A percentile compares a stretch with the other conserved stretches of the same genome.
Conservation (phyloP, 768 basidiomycete genomes). For the Tricholoma matsutake region DNA sequence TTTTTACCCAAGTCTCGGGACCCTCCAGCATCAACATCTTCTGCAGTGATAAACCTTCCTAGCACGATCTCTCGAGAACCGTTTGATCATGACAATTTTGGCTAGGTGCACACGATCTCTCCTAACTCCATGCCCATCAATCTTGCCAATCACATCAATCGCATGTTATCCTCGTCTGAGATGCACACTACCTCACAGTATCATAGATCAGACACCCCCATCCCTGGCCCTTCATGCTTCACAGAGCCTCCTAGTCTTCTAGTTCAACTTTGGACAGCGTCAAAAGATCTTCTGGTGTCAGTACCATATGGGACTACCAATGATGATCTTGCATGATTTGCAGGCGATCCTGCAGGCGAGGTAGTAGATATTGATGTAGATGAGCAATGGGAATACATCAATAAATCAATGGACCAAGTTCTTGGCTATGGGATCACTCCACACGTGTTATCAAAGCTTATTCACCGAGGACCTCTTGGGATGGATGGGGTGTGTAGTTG, state of each 20-base stretch:
- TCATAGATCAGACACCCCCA: neutral
- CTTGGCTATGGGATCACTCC: neutral
- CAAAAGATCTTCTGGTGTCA: neutral
- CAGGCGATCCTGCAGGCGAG: neutral
- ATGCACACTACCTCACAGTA: neutral
- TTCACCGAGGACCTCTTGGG: neutral
- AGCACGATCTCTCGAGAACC: too few species aligned
- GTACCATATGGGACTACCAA: neutral
- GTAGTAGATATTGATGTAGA: neutral
- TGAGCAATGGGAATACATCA: neutral
- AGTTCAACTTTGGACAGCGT: neutral
- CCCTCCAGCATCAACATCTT: neutral
- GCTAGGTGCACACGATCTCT: too few species aligned
- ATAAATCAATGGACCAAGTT: neutral
- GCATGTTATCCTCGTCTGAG: too few species aligned
- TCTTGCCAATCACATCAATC: too few species aligned
- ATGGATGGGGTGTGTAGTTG: constrained; percentile 3
- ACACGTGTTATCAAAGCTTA: neutral
- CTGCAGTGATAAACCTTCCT: too few species aligned
- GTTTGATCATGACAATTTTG: too few species aligned
- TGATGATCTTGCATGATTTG: neutral
- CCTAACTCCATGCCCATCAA: too few species aligned
- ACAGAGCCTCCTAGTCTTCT: neutral
- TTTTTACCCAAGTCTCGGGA: neutral
- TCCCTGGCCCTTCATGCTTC: neutral